These are phyloP conservation scores for Sphenostylis stenocarpa DNA, from an alignment of 306 rosid species.

Conservation along the genomic window DNA sequence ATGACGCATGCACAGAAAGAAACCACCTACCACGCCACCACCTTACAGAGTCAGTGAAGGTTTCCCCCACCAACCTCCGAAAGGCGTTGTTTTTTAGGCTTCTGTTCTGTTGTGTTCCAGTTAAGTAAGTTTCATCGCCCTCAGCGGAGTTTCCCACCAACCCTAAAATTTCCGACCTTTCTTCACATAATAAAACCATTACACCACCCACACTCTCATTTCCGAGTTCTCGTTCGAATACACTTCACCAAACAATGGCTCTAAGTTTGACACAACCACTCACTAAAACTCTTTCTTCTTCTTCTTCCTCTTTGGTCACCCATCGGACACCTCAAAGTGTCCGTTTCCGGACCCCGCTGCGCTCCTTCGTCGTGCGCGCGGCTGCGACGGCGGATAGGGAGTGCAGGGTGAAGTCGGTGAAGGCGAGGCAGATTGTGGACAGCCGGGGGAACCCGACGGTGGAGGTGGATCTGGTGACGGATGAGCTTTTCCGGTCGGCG, in stretches of 20 bases:
- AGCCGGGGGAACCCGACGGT: slow-evolving; percentile 97
- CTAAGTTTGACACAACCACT: slow-evolving; percentile 54
- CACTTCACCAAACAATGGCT: slow-evolving; percentile 45
- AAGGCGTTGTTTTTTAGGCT: slow-evolving; percentile 11
- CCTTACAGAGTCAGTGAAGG: neutral
- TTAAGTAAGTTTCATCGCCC: slow-evolving; percentile 55
- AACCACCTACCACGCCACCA: neutral
- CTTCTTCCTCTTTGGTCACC: slow-evolving; percentile 32
- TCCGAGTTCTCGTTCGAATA: neutral
- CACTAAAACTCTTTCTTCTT: slow-evolving; percentile 36
- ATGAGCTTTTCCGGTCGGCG: slow-evolving; percentile 85
- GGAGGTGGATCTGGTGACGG: slow-evolving; percentile 91
- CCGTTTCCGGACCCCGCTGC: slow-evolving; percentile 19
- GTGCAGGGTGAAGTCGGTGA: slow-evolving; percentile 62
- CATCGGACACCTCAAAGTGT: slow-evolving; percentile 36
- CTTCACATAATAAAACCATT: neutral
- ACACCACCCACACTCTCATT: neutral
- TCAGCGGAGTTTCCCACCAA: slow-evolving; percentile 71
- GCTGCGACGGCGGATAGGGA: slow-evolving; percentile 51
- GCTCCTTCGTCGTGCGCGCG: slow-evolving; percentile 43
- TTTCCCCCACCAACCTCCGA: slow-evolving; percentile 23
- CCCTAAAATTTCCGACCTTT: neutral
- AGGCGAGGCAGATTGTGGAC: slow-evolving; percentile 93
- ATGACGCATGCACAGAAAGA: neutral
- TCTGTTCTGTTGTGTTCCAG: neutral